Conservation (phyloP, 2,329 filamentous ascomycete species). For the Exophiala phaeomuriformis region DNA sequence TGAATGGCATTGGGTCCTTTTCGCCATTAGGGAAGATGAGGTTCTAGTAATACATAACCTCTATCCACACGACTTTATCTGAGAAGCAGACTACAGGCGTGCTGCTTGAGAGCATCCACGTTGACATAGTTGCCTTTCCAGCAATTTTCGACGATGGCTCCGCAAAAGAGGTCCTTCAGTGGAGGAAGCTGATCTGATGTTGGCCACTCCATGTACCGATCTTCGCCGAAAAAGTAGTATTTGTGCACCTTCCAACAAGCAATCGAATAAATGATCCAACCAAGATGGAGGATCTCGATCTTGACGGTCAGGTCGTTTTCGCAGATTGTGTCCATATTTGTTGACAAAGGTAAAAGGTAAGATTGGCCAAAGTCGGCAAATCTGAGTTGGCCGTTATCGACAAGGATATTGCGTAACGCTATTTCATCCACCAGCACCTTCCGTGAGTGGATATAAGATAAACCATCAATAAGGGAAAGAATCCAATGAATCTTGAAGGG, state of each 20-base stretch:
- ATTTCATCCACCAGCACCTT: slow-evolving; percentile 18
- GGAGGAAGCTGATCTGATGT: not conserved
- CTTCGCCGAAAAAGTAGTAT: slow-evolving; percentile 3
- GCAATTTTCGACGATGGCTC: slow-evolving; percentile 1
- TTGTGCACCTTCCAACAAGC: slow-evolving; percentile 2
- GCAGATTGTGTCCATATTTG: slow-evolving; percentile 4
- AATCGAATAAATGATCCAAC: slow-evolving; percentile 5
- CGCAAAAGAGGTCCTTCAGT: slow-evolving; percentile 3
- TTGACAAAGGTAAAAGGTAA: not conserved
- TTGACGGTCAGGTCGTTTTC: slow-evolving; percentile 3
- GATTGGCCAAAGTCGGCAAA: slow-evolving; percentile 7
- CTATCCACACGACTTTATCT: no score
- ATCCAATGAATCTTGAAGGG: slow-evolving; percentile 20
- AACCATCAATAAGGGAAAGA: slow-evolving; percentile 10
- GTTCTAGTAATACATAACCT: no score
- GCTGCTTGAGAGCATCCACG: not conserved
- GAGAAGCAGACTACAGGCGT: not conserved
- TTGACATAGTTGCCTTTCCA: slow-evolving; percentile 4
- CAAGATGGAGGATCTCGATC: slow-evolving; percentile 6
- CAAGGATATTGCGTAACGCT: slow-evolving; percentile 22
- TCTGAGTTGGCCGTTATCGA: slow-evolving; percentile 6
- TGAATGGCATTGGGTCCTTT: no score
- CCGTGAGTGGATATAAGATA: slow-evolving; percentile 12
- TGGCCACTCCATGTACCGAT: slow-evolving; percentile 3
- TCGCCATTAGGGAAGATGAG: no score